phyloP scores from a whole-genome alignment of 75 land plant species.

The Picea glauca region DNA sequence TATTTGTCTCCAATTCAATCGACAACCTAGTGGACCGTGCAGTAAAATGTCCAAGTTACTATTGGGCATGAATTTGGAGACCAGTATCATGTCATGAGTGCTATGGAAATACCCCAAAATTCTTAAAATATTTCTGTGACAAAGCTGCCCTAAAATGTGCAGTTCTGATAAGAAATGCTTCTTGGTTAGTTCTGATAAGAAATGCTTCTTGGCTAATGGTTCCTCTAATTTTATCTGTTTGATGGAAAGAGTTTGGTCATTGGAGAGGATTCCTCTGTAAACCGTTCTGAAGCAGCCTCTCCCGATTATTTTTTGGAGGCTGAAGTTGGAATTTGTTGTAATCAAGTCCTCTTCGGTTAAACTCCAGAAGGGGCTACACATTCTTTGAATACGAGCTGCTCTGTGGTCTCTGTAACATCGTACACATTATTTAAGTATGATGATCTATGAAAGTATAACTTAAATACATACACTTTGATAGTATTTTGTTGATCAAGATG shows the following conservation, averaged over 20 bases:
- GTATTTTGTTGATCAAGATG: too few relatives aligned
- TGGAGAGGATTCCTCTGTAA: slow-evolving; percentile 46
- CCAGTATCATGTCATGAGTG: slow-evolving; percentile 35
- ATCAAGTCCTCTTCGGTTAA: too few relatives aligned
- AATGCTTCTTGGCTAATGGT: slow-evolving; percentile 7
- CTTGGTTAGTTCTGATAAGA: neutral
- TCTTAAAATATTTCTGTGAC: slow-evolving; percentile 62
- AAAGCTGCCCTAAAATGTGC: slow-evolving; percentile 46
- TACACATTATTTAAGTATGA: too few relatives aligned
- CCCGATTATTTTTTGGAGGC: too few relatives aligned
- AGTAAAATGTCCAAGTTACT: slow-evolving; percentile 48
- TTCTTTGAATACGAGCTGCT: too few relatives aligned
- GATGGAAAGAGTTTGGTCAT: slow-evolving; percentile 47
- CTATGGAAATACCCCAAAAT: slow-evolving; percentile 66
- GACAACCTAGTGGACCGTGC: too few relatives aligned
- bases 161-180: slow-evolving; percentile 29
- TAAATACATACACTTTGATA: too few relatives aligned
- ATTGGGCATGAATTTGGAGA: slow-evolving; percentile 51
- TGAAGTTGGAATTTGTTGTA: too few relatives aligned
- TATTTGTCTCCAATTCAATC: too few relatives aligned
- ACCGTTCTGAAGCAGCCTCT: neutral
- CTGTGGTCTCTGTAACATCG: too few relatives aligned
- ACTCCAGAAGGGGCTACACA: too few relatives aligned
- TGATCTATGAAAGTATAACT: too few relatives aligned
- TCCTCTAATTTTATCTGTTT: slow-evolving; percentile 43